A percentile compares a stretch with the other conserved stretches of the same genome.
phyloP scores from a whole-genome alignment of 2,329 filamentous ascomycete species.

The Ophiostoma triangulosporum region DNA sequence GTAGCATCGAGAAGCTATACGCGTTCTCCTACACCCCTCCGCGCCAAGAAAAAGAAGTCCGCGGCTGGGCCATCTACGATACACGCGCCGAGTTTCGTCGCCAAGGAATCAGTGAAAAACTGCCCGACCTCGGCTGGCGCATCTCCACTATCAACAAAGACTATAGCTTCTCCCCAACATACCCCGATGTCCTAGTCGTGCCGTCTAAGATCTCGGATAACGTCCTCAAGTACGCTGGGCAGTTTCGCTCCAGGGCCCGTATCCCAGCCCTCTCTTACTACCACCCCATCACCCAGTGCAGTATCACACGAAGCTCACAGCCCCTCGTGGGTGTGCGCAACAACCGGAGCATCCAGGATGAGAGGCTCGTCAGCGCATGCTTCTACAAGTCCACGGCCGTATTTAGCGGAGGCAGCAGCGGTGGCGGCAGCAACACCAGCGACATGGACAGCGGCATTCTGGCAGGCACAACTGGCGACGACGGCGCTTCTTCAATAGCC shows the following conservation, averaged over 20 bases:
- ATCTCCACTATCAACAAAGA: constrained; percentile 82
- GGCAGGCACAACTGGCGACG: neutral
- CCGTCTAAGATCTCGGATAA: constrained; percentile 91
- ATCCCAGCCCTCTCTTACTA: constrained; percentile 87
- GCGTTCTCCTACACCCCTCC: constrained; percentile 76
- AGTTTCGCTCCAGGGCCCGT: constrained; percentile 76
- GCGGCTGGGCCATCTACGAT: constrained; percentile 79
- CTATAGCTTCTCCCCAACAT: constrained; percentile 85
- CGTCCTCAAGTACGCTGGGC: constrained; percentile 81
- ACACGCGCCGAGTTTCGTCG: constrained; percentile 72
- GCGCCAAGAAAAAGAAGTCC: constrained; percentile 56
- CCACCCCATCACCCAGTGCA: constrained; percentile 94
- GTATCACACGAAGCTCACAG: constrained; percentile 89
- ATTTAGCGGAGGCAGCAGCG: constrained; percentile 19
- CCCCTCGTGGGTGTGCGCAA: constrained; percentile 74
- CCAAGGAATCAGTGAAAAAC: constrained; percentile 74
- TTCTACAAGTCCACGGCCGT: constrained; percentile 56
- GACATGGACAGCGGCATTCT: constrained; percentile 10
- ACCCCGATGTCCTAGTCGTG: constrained; percentile 73
- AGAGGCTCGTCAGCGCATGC: constrained; percentile 82
- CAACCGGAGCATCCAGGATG: constrained; percentile 89
- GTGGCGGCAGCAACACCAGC: neutral
- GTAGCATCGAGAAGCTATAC: constrained; percentile 75
- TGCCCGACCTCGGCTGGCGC: constrained; percentile 69
- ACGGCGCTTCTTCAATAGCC: constrained; percentile 9